These are phyloP conservation scores for Raddia distichophylla DNA, from an alignment of 176 grass and related monocot species.

Conservation along the genomic window DNA sequence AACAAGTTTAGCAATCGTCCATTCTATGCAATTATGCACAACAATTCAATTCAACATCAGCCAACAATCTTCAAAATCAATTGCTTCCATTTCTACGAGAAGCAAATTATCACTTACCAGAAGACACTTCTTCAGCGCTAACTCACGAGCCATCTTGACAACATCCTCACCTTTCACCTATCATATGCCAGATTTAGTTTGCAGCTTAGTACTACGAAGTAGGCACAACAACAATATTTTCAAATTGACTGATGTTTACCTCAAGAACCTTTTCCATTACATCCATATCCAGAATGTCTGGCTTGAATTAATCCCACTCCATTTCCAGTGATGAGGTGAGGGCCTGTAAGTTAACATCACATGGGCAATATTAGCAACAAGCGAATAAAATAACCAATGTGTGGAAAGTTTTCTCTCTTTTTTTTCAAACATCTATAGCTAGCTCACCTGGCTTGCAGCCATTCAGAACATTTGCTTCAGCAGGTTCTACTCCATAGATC, in stretches of 20 bases:
- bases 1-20: not conserved
- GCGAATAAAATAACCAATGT: not conserved
- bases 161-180: conserved; percentile 83
- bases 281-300: conserved; percentile 90
- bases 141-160: conserved; percentile 78
- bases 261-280: conserved; percentile 93
- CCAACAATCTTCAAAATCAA: not conserved
- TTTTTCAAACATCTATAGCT: not conserved
- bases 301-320: conserved; percentile 94
- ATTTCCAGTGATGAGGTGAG: conserved; percentile 83
- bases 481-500: conserved; percentile 51
- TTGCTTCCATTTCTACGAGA: not conserved
- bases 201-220: too few relatives aligned
- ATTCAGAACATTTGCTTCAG: conserved; percentile 54
- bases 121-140: conserved; percentile 82
- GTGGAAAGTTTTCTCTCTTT: not conserved
- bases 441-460: conserved; percentile 46
- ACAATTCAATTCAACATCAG: not conserved
- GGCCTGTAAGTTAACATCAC: conserved; percentile 55
- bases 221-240: too few relatives aligned
- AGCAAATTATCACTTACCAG: conserved; percentile 47
- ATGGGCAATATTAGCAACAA: conserved; percentile 17
- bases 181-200: conserved; percentile 9
- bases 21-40: not conserved
- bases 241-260: conserved; percentile 40